Evolutionary conservation across 441 rosid species (phyloP).

Genomic region (Melastoma candidum): DNA sequence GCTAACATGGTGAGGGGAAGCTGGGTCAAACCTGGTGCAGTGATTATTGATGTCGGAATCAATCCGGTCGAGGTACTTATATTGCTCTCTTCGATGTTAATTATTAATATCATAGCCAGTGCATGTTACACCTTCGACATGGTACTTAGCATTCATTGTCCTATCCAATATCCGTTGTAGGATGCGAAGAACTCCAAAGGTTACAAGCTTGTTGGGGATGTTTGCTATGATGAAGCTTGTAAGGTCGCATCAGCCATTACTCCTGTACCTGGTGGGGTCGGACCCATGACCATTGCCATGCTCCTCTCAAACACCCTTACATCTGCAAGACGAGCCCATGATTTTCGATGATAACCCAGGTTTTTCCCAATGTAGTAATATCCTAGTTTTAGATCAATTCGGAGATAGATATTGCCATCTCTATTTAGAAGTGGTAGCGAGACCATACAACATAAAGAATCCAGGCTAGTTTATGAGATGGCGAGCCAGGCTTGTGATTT

Average conservation of each 20-base stretch:
- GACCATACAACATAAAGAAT: too few species aligned
- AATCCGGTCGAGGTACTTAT: conserved; percentile 66
- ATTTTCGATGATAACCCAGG: conserved; percentile 27
- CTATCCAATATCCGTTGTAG: conserved; percentile 16
- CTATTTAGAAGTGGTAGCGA: too few species aligned
- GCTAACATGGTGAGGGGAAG: conserved; percentile 73
- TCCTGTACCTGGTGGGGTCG: conserved; percentile 90
- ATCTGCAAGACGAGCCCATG: conserved; percentile 50
- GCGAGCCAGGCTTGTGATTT: too few species aligned
- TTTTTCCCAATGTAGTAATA: too few species aligned
- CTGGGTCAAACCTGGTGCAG: conserved; percentile 91
- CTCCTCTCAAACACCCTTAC: conserved; percentile 68
- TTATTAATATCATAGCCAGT: too few species aligned
- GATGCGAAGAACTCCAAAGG: conserved; percentile 52
- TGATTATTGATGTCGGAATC: conserved; percentile 79
- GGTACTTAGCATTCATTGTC: background rate
- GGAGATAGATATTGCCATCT: too few species aligned
- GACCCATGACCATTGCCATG: conserved; percentile 94
- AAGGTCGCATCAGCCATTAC: conserved; percentile 72
- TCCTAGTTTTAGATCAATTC: too few species aligned
- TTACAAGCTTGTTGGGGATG: conserved; percentile 65
- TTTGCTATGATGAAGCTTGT: conserved; percentile 71
- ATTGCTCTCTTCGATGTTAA: too few species aligned
- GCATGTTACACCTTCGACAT: too few species aligned
- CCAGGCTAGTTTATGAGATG: too few species aligned